phyloP scores from a whole-genome alignment of 495 filamentous ascomycete genomes.

The Thermochaetoides thermophila region DNA sequence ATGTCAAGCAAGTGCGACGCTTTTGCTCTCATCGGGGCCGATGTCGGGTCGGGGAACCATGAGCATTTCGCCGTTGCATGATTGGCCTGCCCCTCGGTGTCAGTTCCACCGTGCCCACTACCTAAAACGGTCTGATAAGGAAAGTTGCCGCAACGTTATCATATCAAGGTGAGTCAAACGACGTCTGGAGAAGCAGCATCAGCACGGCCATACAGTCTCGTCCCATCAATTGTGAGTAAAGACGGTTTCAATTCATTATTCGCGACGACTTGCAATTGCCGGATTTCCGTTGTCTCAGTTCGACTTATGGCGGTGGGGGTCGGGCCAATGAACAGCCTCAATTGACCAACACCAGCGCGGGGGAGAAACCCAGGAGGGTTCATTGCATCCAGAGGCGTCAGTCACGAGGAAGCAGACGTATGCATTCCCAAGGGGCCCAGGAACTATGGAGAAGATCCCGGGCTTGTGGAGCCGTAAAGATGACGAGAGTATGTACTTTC shows the following conservation, averaged over 20 bases:
- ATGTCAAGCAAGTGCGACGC: too few species aligned
- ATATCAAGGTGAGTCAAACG: background rate
- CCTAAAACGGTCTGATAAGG: conserved; percentile 22
- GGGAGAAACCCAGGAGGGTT: background rate
- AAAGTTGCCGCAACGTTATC: conserved; percentile 10
- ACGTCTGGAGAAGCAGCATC: background rate
- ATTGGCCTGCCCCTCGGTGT: conserved; percentile 6
- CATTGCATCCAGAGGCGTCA: background rate
- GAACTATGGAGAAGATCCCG: too few species aligned
- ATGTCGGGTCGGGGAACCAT: conserved; percentile 13
- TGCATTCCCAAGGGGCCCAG: too few species aligned
- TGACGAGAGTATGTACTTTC: too few species aligned
- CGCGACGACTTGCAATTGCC: conserved; percentile 1
- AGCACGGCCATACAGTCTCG: too few species aligned
- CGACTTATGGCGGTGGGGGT: conserved; percentile 1
- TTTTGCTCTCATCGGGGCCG: too few species aligned
- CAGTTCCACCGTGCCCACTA: conserved; percentile 12
- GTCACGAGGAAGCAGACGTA: too few species aligned
- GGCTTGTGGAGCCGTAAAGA: too few species aligned
- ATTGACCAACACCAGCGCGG: background rate
- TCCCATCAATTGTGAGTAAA: background rate
- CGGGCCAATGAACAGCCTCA: background rate
- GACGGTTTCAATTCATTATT: background rate
- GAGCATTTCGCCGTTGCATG: too few species aligned
- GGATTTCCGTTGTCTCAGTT: background rate